These are phyloP conservation scores for Dothistroma pini DNA, from an alignment of 2,329 filamentous ascomycete genomes.

Conservation along the genomic window DNA sequence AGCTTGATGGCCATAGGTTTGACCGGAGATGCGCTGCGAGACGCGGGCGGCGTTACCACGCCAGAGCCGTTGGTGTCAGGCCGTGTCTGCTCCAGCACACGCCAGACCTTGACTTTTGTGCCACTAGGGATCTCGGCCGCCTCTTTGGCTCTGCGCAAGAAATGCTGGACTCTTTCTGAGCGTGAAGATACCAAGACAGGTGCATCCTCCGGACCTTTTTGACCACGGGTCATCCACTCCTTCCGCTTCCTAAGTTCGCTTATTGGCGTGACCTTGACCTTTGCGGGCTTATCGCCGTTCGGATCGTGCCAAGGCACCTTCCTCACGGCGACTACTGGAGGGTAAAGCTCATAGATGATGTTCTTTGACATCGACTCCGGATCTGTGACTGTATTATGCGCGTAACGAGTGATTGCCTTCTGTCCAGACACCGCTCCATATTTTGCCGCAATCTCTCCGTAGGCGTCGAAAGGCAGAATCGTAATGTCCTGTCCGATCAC, in stretches of 20 bases:
- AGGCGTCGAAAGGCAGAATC: conserved; percentile 73
- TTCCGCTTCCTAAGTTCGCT: conserved; percentile 15
- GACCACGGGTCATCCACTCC: conserved; percentile 22
- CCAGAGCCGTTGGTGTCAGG: conserved; percentile 30
- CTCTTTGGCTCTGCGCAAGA: conserved; percentile 70
- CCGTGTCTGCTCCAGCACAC: conserved; percentile 50
- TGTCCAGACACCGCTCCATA: conserved; percentile 67
- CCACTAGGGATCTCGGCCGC: conserved; percentile 62
- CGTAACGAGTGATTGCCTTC: conserved; percentile 70
- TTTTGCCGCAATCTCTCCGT: conserved; percentile 76
- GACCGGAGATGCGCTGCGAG: conserved; percentile 42
- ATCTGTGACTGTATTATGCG: conserved; percentile 66
- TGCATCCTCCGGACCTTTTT: conserved; percentile 49
- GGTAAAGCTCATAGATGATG: conserved; percentile 76
- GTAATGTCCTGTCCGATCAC: conserved; percentile 66
- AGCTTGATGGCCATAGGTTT: conserved; percentile 48
- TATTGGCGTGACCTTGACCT: conserved; percentile 1
- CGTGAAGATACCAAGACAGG: conserved; percentile 67
- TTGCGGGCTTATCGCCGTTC: conserved; percentile 38
- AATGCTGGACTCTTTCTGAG: conserved; percentile 66
- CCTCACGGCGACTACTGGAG: conserved; percentile 79
- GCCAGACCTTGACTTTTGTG: conserved; percentile 75
- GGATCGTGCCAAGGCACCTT: conserved; percentile 59
- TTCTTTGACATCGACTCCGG: conserved; percentile 57
- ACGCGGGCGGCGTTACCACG: conserved; percentile 45